Evolutionary conservation across 176 grass and related monocot species (phyloP), one percentile per base, ranked within the genome.

Genomic region (Saccharum spontaneum): DNA sequence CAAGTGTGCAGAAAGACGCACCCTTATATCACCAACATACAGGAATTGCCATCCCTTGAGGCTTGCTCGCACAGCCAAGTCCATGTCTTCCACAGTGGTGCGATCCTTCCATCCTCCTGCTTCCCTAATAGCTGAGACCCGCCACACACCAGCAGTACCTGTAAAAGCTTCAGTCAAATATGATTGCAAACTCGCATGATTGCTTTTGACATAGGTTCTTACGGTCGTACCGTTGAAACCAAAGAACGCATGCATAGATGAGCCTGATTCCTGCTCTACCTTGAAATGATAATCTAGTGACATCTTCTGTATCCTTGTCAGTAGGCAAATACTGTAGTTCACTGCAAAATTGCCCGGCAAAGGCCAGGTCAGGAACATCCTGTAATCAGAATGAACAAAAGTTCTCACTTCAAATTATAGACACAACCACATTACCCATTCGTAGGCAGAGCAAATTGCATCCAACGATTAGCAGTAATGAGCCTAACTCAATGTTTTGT

Each of bases 251-350:
- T 85, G 86, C 64, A 85, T 83, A 71, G 92, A 82, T 75, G 89
- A 94, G 74, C 87, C 92, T 20, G 89, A 94, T 87, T 94, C 87
- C 78, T 94, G 92, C 73, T 94, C 92, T 41, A 92, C 89, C 78
- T 92, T 94, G 73, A 94, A 94, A 67, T 94, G 92, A 54, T 92
- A 94, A 67, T 94, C 87, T 26, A 94, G 77, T 66, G 92, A 94
- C 87, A 94, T 94, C 84, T 91, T 88, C 28, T 94, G 89, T 78
- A 94, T 94, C 71, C 87, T 90, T 75, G 92, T 94, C 92, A 94
- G 87, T 50, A 94, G 16, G 59, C 87, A 91, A 81, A 78, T 82
- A 87, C 46, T 77, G 66, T 89, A 91, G 72, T 94, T 94, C 71
- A 87, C 92, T 94, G 89, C 77, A 90, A 79, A 94, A 70, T 71